Percentiles rank a stretch among this genome's conserved stretches.
Conservation (phyloP, 768 basidiomycete genomes). For the Hortiboletus flavorubellus region DNA sequence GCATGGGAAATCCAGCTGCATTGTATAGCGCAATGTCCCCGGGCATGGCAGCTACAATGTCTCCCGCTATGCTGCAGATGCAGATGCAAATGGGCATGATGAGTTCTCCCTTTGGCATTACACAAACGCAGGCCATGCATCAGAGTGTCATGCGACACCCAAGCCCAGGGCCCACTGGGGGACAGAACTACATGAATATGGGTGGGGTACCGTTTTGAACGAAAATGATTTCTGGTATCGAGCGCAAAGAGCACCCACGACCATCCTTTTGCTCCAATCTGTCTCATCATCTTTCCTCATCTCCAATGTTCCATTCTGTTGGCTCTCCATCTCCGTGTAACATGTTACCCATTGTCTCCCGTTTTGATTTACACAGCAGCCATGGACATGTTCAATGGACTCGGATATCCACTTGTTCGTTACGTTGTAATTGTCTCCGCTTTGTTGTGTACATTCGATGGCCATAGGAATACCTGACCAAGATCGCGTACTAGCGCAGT, state of each 20-base stretch:
- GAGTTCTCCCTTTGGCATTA: constrained; percentile 48
- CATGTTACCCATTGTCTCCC: constrained; percentile 29
- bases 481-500: not conserved
- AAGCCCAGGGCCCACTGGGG: constrained; percentile 54
- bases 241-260: constrained; percentile 12
- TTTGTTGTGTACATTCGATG: constrained; percentile 6
- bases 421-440: constrained; percentile 45
- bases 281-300: constrained; percentile 12
- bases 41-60: constrained; percentile 28
- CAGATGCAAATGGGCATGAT: constrained; percentile 48
- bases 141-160: constrained; percentile 83
- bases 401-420: constrained; percentile 49
- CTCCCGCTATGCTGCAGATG: constrained; percentile 41
- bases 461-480: constrained; percentile 1
- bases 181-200: constrained; percentile 46
- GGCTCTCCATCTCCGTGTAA: constrained; percentile 20
- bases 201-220: constrained; percentile 33
- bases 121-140: constrained; percentile 73
- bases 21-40: constrained; percentile 32
- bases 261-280: constrained; percentile 17
- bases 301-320: constrained; percentile 19
- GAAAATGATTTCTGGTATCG: constrained; percentile 6
- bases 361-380: constrained; percentile 29
- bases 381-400: constrained; percentile 51
- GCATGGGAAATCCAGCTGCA: constrained; percentile 45